Conservation (phyloP, 768 basidiomycete genomes). For the Polyporus arcularius region DNA sequence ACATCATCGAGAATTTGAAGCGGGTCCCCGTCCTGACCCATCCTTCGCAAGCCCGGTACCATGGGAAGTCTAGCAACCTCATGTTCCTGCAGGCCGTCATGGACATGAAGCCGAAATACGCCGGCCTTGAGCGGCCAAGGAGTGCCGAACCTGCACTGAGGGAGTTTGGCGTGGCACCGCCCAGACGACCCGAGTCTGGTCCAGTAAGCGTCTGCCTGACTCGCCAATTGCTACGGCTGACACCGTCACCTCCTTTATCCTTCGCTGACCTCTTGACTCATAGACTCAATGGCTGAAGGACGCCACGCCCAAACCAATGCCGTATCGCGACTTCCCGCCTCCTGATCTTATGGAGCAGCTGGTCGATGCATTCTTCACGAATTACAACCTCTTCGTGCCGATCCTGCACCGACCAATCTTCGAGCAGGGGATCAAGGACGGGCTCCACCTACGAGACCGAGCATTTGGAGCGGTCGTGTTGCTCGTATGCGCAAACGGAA, state of each 20-base stretch:
- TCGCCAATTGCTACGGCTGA: too few relatives aligned
- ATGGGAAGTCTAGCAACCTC: constrained; percentile 25
- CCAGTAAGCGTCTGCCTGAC: too few relatives aligned
- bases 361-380: constrained; percentile 45
- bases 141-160: not conserved
- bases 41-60: constrained; percentile 9
- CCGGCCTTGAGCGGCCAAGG: not conserved
- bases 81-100: constrained; percentile 19
- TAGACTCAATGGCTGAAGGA: not conserved
- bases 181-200: not conserved
- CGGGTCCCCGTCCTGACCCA: not conserved
- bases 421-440: constrained; percentile 35
- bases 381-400: constrained; percentile 37
- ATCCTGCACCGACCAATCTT: constrained; percentile 48
- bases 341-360: constrained; percentile 29
- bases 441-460: constrained; percentile 39
- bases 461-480: constrained; percentile 55
- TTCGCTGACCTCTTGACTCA: too few relatives aligned
- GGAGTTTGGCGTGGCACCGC: not conserved
- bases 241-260: too few relatives aligned
- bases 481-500: constrained; percentile 54
- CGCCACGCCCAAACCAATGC: not conserved
- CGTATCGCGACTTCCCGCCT: constrained; percentile 16
- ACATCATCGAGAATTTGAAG: constrained; percentile 6
- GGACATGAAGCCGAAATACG: constrained; percentile 12